Conservation (phyloP, 2,329 filamentous ascomycete species). For the Exophiala phaeomuriformis region DNA sequence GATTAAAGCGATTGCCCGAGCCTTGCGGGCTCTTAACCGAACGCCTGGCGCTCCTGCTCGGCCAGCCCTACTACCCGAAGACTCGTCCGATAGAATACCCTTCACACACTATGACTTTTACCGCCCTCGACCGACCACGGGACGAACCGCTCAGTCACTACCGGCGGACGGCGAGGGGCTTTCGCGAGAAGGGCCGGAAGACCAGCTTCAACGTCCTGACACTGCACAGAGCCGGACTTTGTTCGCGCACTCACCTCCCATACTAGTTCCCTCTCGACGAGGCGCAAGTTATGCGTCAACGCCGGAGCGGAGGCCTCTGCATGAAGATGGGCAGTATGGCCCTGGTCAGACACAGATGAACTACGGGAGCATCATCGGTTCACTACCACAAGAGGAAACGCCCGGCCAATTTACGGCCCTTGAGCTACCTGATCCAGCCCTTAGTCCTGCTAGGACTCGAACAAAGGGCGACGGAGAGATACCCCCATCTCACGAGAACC, state of each 20-base stretch:
- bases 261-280: conserved; percentile 33
- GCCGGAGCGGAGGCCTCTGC: conserved; percentile 17
- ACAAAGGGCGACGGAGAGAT: not conserved
- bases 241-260: conserved; percentile 31
- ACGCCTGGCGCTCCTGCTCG: conserved; percentile 33
- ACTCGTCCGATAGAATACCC: conserved; percentile 15
- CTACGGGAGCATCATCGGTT: conserved; percentile 59
- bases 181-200: conserved; percentile 17
- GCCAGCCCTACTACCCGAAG: conserved; percentile 11
- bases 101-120: conserved; percentile 28
- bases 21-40: conserved; percentile 56
- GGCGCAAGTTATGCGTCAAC: conserved; percentile 27
- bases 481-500: not conserved
- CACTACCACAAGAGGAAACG: conserved; percentile 32
- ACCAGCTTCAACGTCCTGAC: conserved; percentile 4
- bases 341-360: conserved; percentile 34
- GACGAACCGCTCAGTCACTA: conserved; percentile 5
- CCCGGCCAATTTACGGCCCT: conserved; percentile 42
- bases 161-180: conserved; percentile 14
- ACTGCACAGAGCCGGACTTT: conserved; percentile 27
- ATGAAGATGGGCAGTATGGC: conserved; percentile 1
- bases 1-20: conserved; percentile 71
- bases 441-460: conserved; percentile 37
- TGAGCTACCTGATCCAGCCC: conserved; percentile 55
- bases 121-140: conserved; percentile 9